Conservation (phyloP, 208 protist genomes). For the Leishmania turanica region DNA sequence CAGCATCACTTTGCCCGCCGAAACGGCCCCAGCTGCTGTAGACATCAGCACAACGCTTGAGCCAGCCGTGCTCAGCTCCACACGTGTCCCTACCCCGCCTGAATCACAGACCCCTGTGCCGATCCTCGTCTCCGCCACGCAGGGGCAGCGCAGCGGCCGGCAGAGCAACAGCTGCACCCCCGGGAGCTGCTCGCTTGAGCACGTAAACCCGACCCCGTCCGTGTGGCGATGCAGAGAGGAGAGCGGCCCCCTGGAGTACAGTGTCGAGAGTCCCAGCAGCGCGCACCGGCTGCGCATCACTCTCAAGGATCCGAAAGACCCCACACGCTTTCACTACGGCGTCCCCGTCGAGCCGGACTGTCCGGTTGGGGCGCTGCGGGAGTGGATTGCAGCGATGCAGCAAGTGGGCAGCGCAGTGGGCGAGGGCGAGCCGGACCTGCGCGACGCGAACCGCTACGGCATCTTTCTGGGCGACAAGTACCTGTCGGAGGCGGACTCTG, state of each 20-base stretch:
- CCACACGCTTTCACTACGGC: conserved; percentile 44
- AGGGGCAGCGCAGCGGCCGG: conserved; percentile 15
- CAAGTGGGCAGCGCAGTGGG: background rate
- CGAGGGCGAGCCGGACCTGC: conserved; percentile 15
- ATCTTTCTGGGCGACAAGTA: conserved; percentile 36
- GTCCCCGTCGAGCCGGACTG: conserved; percentile 51
- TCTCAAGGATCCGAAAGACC: conserved; percentile 43
- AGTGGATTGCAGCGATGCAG: conserved; percentile 46
- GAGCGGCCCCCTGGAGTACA: conserved; percentile 25
- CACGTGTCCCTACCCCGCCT: conserved; percentile 17
- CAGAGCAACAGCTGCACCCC: conserved; percentile 10
- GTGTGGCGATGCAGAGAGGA: background rate
- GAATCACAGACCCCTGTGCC: conserved; percentile 13
- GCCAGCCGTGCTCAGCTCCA: conserved; percentile 21
- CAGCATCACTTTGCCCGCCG: background rate
- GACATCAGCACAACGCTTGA: conserved; percentile 20
- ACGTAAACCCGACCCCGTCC: conserved; percentile 7
- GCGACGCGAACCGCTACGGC: conserved; percentile 33
- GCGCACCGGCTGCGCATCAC: conserved; percentile 48
- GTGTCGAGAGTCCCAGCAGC: conserved; percentile 25
- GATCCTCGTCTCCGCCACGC: conserved; percentile 24
- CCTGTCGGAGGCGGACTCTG: conserved; percentile 24
- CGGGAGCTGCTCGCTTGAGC: background rate
- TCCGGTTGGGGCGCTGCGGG: conserved; percentile 42
- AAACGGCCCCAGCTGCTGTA: background rate